These are phyloP conservation scores for Neospora caninum DNA, from an alignment of 169 alveolate species.

Conservation along the genomic window DNA sequence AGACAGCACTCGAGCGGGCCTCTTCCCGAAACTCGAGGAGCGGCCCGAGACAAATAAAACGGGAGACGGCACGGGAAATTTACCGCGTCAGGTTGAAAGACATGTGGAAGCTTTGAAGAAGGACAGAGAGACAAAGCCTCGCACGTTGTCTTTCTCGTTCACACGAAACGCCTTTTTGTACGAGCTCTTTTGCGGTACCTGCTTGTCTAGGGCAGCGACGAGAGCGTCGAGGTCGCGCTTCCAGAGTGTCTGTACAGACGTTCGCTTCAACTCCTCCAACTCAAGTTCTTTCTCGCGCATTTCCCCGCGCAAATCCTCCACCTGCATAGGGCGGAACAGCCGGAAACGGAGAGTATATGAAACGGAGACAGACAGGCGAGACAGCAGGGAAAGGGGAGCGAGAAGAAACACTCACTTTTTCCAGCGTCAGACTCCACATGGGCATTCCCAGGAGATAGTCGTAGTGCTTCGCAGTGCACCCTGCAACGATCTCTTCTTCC, in stretches of 20 bases:
- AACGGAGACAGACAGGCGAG: not conserved
- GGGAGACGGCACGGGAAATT: not conserved
- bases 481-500: not conserved
- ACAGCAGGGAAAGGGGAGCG: not conserved
- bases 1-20: too few relatives aligned
- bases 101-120: not conserved
- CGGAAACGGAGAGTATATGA: not conserved
- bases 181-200: slow-evolving; percentile 49
- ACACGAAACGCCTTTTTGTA: too few relatives aligned
- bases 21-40: too few relatives aligned
- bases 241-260: slow-evolving; percentile 70
- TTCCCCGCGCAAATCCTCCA: slow-evolving; percentile 68
- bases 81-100: too few relatives aligned
- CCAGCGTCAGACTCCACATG: slow-evolving; percentile 93
- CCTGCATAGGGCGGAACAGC: slow-evolving; percentile 7
- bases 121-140: too few relatives aligned
- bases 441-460: slow-evolving; percentile 96
- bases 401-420: slow-evolving; percentile 79
- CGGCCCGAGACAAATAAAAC: too few relatives aligned
- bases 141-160: too few relatives aligned
- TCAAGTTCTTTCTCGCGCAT: slow-evolving; percentile 65
- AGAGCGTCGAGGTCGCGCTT: slow-evolving; percentile 67
- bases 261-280: slow-evolving; percentile 56
- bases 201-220: slow-evolving; percentile 61
- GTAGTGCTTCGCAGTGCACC: slow-evolving; percentile 72